A percentile compares a stretch with the other conserved stretches of the same genome.
These are phyloP conservation scores for Salix koriyanagi DNA, from an alignment of 345 rosid species.

Conservation along the genomic window DNA sequence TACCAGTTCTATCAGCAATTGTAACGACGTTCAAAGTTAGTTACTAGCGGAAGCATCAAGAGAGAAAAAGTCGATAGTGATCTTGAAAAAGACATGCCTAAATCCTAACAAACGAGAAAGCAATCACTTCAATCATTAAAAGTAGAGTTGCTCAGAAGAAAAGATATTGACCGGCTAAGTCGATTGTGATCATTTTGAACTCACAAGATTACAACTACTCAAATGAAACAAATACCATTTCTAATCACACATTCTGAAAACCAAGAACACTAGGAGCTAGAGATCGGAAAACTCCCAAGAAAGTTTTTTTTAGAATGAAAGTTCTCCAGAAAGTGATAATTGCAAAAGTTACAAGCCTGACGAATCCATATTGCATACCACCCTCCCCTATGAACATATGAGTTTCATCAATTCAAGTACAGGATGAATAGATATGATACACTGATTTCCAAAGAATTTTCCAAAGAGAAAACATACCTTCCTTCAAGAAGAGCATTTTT, in stretches of 20 bases:
- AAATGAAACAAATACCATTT: neutral
- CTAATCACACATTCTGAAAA: neutral
- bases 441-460: neutral
- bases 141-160: neutral
- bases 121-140: neutral
- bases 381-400: neutral
- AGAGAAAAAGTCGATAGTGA: too few species aligned
- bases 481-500: constrained; percentile 71
- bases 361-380: neutral
- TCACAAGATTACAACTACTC: neutral
- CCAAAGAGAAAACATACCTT: constrained; percentile 38
- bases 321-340: neutral
- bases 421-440: too few species aligned
- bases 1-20: too few species aligned
- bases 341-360: neutral
- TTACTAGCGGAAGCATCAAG: too few species aligned
- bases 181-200: neutral
- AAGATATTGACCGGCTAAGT: too few species aligned
- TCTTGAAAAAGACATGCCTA: too few species aligned
- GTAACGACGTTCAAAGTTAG: too few species aligned
- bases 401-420: too few species aligned
- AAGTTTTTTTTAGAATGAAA: too few species aligned
- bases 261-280: neutral
- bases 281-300: neutral
- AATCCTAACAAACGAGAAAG: too few species aligned